Base-by-base conservation (phyloP, 2,329 filamentous ascomycete genomes). In the Tympanopsis confertula region DNA sequence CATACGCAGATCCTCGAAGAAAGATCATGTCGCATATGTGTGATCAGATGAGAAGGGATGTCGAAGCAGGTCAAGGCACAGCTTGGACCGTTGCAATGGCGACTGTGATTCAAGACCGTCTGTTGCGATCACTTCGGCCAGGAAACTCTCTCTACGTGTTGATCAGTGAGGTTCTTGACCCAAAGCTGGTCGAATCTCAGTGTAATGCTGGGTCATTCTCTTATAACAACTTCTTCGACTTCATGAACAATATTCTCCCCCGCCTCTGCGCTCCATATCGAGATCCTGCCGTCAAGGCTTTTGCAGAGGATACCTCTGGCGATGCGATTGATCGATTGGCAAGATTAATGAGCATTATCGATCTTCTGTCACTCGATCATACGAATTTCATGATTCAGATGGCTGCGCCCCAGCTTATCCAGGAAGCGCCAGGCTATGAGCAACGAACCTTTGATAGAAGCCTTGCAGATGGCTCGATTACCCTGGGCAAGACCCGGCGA, bases 201-300 rank as follows among this genome's bases (percentile, higher is more conserved):
- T 74, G 71, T 50, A 65, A 62, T 20, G 69, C 71, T 36, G 72
- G 72, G 4, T 58, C 71, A 13, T 81, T 81, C 49, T 79, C 74
- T 0, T 80, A 80, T 43, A 66, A 69, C 36, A 69, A 68, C 32
- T 78, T 81, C 54, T 81, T 80, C 51, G 56, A 61, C 13, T 80
- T 78, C 46, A 78, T 80, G 63, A 67, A 69, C 22, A 66, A 62
- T 35, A 69, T 81, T 20, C 56, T 81, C 17, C 74, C 74, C 1
- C 76, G 77, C 48, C 68, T 81, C 7, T 81, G 76, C 48, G 76
- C 76, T 4, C 76, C 76, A 2, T 76, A 76, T 46, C 68, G 76
- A 18, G 76, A 81, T 47, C 61, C 65, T 7, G 63, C 71, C 40
- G 72, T 81, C 36, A 69, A 71, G 47, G 61, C 58, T 3, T 63